Percentiles rank a stretch among this genome's conserved stretches.
These are phyloP conservation scores for Ustilaginoidea virens DNA, from an alignment of 2,329 filamentous ascomycete genomes.

Conservation along the genomic window DNA sequence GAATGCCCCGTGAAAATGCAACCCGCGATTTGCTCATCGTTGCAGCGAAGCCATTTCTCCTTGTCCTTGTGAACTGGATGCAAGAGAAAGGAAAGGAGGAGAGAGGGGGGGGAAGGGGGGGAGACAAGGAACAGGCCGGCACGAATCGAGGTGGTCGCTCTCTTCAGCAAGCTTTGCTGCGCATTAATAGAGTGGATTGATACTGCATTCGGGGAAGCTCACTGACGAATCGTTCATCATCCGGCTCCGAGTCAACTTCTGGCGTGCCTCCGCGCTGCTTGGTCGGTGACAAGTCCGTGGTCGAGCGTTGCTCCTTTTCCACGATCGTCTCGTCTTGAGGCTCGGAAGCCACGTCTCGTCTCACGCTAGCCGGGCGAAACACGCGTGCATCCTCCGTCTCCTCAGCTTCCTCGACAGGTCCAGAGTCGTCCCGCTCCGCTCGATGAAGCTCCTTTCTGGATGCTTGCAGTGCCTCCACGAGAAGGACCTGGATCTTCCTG, in stretches of 20 bases:
- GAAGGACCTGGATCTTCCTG: constrained; percentile 47
- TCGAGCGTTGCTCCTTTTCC: constrained; percentile 11
- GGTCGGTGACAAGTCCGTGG: constrained; percentile 8
- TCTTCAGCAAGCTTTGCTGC: constrained; percentile 12
- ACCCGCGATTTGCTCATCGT: too few relatives aligned
- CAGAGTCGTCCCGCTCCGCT: constrained; percentile 35
- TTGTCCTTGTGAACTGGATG: too few relatives aligned
- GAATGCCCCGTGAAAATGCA: not conserved
- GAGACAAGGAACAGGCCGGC: too few relatives aligned
- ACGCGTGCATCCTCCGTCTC: constrained; percentile 29
- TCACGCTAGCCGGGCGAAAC: constrained; percentile 37
- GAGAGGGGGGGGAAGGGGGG: too few relatives aligned
- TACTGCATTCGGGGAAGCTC: constrained; percentile 24
- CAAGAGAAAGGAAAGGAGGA: too few relatives aligned
- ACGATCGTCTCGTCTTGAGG: constrained; percentile 13
- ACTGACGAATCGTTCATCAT: constrained; percentile 28
- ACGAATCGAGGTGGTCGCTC: too few relatives aligned
- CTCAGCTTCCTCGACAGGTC: constrained; percentile 20
- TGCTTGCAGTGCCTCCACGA: constrained; percentile 46
- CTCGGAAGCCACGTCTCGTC: constrained; percentile 24
- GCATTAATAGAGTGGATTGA: constrained; percentile 25
- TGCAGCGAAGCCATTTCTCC: too few relatives aligned
- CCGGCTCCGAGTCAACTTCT: constrained; percentile 18
- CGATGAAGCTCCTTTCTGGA: constrained; percentile 45
- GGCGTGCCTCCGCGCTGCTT: constrained; percentile 11